phyloP scores from a whole-genome alignment of 1,284 basidiomycete species.

The Cryptococcus sp. region DNA sequence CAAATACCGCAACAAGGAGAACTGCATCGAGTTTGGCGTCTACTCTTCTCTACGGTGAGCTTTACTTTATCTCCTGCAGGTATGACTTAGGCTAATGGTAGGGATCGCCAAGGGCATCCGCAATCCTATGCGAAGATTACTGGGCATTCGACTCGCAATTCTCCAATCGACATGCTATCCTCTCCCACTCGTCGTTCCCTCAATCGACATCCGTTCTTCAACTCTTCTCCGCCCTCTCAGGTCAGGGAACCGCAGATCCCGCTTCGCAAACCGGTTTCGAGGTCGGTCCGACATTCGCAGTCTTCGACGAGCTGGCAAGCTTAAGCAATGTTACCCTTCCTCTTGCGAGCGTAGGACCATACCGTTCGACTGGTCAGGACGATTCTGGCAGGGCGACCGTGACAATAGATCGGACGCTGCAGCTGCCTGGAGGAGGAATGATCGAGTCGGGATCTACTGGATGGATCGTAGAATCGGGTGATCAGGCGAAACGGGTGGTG shows the following conservation, averaged over 20 bases:
- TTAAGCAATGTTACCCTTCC: conserved; percentile 24
- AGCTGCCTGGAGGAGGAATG: conserved; percentile 32
- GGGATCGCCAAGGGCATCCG: conserved; percentile 25
- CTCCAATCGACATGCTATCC: conserved; percentile 29
- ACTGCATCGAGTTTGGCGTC: conserved; percentile 31
- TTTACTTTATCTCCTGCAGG: not conserved
- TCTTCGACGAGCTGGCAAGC: conserved; percentile 31
- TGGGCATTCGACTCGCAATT: conserved; percentile 35
- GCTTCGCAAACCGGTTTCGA: conserved; percentile 13
- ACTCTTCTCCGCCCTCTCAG: conserved; percentile 30
- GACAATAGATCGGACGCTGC: conserved; percentile 20
- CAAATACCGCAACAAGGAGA: conserved; percentile 27
- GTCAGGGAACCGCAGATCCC: conserved; percentile 13
- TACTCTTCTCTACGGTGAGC: conserved; percentile 33
- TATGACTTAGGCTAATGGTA: not conserved
- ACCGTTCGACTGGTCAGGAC: conserved; percentile 18
- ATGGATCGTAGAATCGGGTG: conserved; percentile 5
- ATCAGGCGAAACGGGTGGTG: not conserved
- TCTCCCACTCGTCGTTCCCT: conserved; percentile 33
- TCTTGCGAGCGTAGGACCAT: conserved; percentile 9
- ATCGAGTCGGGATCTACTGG: conserved; percentile 30
- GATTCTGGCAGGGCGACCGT: conserved; percentile 18
- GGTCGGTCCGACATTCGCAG: conserved; percentile 20
- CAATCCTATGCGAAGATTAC: conserved; percentile 32
- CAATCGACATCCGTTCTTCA: conserved; percentile 22